These are phyloP conservation scores for Chenopodium suecicum DNA, from an alignment of 148 eudicot species.

Conservation along the genomic window DNA sequence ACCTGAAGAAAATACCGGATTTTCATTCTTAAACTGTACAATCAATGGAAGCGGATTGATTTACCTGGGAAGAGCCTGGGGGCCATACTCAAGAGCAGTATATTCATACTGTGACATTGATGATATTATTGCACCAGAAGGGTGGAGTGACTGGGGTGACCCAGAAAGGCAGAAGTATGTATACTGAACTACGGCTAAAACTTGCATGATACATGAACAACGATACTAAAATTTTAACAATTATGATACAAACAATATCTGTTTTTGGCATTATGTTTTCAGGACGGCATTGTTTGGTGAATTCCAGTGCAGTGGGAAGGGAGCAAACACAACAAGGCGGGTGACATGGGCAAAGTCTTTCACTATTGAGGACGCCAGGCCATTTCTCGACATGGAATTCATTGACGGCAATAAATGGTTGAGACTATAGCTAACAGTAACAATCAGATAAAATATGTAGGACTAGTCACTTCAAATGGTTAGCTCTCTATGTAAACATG, in stretches of 20 bases:
- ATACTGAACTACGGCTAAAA: not conserved
- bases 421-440: constrained; percentile 37
- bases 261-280: constrained; percentile 1
- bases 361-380: constrained; percentile 43
- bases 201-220: not conserved
- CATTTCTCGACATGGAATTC: constrained; percentile 55
- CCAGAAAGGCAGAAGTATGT: constrained; percentile 52
- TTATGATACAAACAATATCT: not conserved
- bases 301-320: constrained; percentile 62
- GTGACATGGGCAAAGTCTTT: constrained; percentile 66
- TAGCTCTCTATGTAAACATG: constrained; percentile 19
- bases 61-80: constrained; percentile 89
- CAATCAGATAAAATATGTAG: not conserved
- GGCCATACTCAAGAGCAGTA: constrained; percentile 62
- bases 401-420: constrained; percentile 82
- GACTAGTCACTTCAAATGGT: not conserved
- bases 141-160: constrained; percentile 82
- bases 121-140: constrained; percentile 52
- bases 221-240: not conserved
- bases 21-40: constrained; percentile 78
- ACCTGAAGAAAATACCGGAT: constrained; percentile 60
- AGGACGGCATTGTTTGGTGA: constrained; percentile 85
- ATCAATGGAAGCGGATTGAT: constrained; percentile 58
- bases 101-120: constrained; percentile 65
- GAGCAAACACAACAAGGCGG: constrained; percentile 52